Percentiles rank a stretch among this genome's conserved stretches.
Evolutionary conservation across 495 filamentous ascomycete species (phyloP).

Genomic region (Ascodesmis nigricans): DNA sequence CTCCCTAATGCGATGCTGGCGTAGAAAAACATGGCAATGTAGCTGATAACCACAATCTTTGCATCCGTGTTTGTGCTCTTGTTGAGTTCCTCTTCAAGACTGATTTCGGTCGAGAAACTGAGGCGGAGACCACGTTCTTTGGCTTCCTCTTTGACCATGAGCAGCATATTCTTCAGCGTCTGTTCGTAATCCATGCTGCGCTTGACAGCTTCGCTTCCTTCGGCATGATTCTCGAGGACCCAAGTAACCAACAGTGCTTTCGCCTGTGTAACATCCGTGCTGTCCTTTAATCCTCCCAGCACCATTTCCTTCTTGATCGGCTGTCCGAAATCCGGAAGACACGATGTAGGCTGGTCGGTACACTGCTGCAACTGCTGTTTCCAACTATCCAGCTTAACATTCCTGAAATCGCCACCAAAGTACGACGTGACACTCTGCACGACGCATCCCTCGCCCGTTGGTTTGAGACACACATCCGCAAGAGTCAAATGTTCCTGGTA

Average conservation of each 20-base stretch:
- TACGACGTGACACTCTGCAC: slow-evolving; percentile 78
- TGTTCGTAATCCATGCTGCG: slow-evolving; percentile 78
- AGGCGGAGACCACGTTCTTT: slow-evolving; percentile 53
- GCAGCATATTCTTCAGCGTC: slow-evolving; percentile 44
- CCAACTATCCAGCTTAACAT: slow-evolving; percentile 46
- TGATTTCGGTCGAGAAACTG: slow-evolving; percentile 86
- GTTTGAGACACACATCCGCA: slow-evolving; percentile 82
- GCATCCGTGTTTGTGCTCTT: slow-evolving; percentile 95
- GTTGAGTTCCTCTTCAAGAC: slow-evolving; percentile 78
- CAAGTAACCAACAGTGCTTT: slow-evolving; percentile 71
- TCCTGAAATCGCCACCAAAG: slow-evolving; percentile 44
- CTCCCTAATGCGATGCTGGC: slow-evolving; percentile 81
- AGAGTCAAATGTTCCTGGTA: slow-evolving; percentile 37
- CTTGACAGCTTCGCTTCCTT: slow-evolving; percentile 42
- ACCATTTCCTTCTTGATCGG: slow-evolving; percentile 69
- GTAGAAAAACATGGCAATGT: slow-evolving; percentile 96
- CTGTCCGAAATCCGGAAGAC: slow-evolving; percentile 68
- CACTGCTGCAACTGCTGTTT: slow-evolving; percentile 43
- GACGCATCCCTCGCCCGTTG: slow-evolving; percentile 72
- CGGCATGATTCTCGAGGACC: slow-evolving; percentile 78
- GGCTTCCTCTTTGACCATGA: slow-evolving; percentile 60
- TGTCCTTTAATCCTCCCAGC: slow-evolving; percentile 53
- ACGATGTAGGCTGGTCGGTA: slow-evolving; percentile 52
- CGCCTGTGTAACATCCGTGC: slow-evolving; percentile 46
- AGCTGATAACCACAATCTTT: slow-evolving; percentile 90